Percentiles rank a stretch among this genome's conserved stretches.
phyloP scores from a whole-genome alignment of 768 basidiomycete species.

The Artomyces pyxidatus region DNA sequence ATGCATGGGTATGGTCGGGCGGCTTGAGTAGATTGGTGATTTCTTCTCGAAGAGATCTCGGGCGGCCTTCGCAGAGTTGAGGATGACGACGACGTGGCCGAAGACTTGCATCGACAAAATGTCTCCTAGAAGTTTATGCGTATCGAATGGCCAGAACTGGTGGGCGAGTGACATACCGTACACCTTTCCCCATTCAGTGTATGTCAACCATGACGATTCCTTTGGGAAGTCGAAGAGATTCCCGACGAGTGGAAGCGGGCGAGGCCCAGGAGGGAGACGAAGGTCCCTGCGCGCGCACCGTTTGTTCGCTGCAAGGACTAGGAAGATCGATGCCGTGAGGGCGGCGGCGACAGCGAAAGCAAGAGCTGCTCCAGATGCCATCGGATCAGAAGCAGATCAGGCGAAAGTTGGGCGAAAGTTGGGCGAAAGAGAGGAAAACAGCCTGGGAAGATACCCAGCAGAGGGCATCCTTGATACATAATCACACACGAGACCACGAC shows the following conservation, averaged over 20 bases:
- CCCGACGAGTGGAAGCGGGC: not conserved
- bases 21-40: slow-evolving; percentile 26
- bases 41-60: slow-evolving; percentile 45
- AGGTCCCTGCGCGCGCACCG: not conserved
- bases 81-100: slow-evolving; percentile 39
- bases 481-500: no score
- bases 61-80: slow-evolving; percentile 37
- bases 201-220: not conserved
- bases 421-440: not conserved
- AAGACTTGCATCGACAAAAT: slow-evolving; percentile 25
- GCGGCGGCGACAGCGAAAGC: not conserved
- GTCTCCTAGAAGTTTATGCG: not conserved
- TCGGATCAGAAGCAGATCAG: no score
- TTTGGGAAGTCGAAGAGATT: not conserved
- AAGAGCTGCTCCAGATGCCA: not conserved
- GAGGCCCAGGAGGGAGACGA: not conserved
- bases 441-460: not conserved
- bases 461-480: no score
- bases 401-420: not conserved
- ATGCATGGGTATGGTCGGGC: not conserved
- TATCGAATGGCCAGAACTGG: not conserved
- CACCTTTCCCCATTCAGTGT: not conserved
- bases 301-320: not conserved
- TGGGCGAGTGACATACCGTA: not conserved
- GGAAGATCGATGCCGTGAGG: not conserved